These are phyloP conservation scores for Carex pumila DNA, from an alignment of 176 grass and related monocot genomes.

Conservation along the genomic window DNA sequence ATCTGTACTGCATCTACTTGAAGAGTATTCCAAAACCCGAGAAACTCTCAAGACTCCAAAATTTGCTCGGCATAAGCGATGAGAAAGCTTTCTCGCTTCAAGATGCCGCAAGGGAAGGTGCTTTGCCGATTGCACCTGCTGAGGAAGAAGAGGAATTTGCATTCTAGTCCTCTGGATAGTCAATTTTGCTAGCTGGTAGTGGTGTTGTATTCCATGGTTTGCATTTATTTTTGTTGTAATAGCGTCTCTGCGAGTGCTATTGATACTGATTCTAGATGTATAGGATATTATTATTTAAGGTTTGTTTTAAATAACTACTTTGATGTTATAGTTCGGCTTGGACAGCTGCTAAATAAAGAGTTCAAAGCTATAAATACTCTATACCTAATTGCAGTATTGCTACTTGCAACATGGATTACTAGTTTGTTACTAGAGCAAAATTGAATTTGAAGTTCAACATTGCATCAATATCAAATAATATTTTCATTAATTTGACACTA, in stretches of 20 bases:
- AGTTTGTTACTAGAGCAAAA: not conserved
- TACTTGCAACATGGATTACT: not conserved
- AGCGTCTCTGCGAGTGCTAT: not conserved
- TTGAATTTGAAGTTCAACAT: not conserved
- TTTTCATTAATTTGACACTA: not conserved
- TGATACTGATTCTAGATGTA: constrained; percentile 5
- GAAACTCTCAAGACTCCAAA: constrained; percentile 68
- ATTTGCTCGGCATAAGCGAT: constrained; percentile 54
- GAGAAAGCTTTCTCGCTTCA: constrained; percentile 49
- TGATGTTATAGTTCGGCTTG: not conserved
- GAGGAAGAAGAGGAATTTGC: constrained; percentile 71
- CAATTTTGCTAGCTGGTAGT: constrained; percentile 57
- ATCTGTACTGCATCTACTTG: constrained; percentile 67
- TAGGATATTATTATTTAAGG: not conserved
- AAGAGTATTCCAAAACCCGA: constrained; percentile 80
- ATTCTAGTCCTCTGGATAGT: constrained; percentile 43
- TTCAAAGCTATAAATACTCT: not conserved
- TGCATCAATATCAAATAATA: not conserved
- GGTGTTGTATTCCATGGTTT: not conserved
- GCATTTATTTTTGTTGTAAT: not conserved
- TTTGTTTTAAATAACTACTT: not conserved
- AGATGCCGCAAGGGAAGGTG: constrained; percentile 54
- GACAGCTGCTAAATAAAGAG: not conserved
- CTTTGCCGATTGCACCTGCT: constrained; percentile 21
- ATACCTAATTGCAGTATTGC: not conserved